Base-by-base conservation (phyloP, 768 basidiomycete species). In the Boletus edulis region DNA sequence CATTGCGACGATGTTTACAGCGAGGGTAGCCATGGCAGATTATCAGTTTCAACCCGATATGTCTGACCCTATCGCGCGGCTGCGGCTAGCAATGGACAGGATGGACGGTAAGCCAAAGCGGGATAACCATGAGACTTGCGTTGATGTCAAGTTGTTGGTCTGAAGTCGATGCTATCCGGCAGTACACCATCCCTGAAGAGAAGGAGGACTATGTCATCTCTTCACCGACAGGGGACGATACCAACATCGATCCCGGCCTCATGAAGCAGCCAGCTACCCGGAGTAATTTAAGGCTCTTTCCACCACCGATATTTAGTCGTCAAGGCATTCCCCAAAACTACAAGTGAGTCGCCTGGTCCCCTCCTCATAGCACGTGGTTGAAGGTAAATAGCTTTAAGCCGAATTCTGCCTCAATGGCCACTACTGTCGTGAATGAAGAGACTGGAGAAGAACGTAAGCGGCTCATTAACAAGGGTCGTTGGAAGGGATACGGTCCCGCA, bases 221-320 rank as follows among this genome's bases (percentile, higher is more conserved):
- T 17, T 54, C 65, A 11, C 62, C 62, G 7, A 53, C 62, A 45
- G 62, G 59, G 37, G 34, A 57, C n/a, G 69, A 71, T 22, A 71
- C 74, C 60, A 80, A 80, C 56, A 76, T 86, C 49, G 86, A 86
- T 64, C 84, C 83, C 2, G 66, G 67, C 24, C 76, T 77, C 48
- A 34, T 62, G 42, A 55, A 56, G 37, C 34, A 62, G 46, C 34
- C 62, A 45, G 52, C 61, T 31, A 57, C 73, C 61, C 73, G 71
- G 52, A 87, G 82, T 65, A 85, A 83, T 62, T 74, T 94, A 10
- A 81, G 89, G 29, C 75, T 93, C 12, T 85, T 94, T 59, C 94
- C 96, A 29, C 90, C 94, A 1, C 95, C 96, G 9, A 71, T 94
- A 45, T 98, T 98, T 73, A 89, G 87, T 61, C 81, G 93, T 34